Conservation (phyloP, 805 yeast species). For the Grigorovia humatica region DNA sequence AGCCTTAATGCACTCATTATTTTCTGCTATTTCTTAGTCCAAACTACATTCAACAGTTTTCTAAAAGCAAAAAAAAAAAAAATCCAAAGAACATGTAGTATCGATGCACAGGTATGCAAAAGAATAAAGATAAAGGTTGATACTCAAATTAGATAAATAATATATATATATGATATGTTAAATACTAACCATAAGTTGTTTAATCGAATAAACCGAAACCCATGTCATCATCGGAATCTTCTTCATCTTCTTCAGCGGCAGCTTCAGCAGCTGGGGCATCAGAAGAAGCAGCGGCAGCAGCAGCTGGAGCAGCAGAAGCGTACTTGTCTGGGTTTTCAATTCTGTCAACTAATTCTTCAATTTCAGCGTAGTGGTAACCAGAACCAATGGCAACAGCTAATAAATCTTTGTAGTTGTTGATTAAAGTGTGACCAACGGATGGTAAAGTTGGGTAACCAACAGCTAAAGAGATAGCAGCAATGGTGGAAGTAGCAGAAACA, state of each 20-base stretch:
- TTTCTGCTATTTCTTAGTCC: no score
- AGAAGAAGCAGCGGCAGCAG: constrained; percentile 62
- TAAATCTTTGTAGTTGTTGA: constrained; percentile 98
- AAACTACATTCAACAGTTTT: no score
- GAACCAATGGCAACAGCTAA: constrained; percentile 96
- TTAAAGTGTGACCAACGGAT: constrained; percentile 96
- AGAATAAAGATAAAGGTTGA: background rate
- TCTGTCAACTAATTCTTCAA: constrained; percentile 98
- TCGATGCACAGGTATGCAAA: no score
- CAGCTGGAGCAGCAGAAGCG: constrained; percentile 98
- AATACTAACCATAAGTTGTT: constrained; percentile 18
- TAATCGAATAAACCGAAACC: constrained; percentile 99
- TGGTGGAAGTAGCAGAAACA: constrained; percentile 81
- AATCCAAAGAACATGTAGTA: no score
- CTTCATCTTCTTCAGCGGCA: constrained; percentile 67
- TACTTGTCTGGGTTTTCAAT: constrained; percentile 99
- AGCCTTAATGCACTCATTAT: background rate
- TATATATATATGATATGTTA: background rate
- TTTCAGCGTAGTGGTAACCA: constrained; percentile 98
- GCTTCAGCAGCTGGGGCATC: constrained; percentile 58
- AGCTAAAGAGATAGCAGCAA: constrained; percentile 95
- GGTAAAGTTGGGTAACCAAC: constrained; percentile 99
- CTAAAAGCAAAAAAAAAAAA: no score
- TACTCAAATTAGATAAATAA: background rate
- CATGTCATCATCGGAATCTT: constrained; percentile 64